These are phyloP conservation scores for Chrysoporthe deuterocubensis DNA, from an alignment of 2,329 filamentous ascomycete genomes.

Conservation along the genomic window DNA sequence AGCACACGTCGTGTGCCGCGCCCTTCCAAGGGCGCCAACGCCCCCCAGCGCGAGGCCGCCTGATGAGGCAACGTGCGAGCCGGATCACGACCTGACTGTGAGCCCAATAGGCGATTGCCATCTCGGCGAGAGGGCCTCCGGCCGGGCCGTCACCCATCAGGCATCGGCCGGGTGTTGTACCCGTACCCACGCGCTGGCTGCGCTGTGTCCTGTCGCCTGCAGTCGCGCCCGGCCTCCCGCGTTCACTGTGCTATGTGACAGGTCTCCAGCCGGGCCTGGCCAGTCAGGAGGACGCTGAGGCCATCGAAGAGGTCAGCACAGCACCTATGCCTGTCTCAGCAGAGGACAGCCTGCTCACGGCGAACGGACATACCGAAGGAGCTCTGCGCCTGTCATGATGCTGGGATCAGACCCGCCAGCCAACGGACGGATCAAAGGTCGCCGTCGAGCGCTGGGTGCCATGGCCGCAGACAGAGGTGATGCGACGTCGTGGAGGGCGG, in stretches of 20 bases:
- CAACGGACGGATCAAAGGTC: neutral
- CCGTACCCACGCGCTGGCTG: neutral
- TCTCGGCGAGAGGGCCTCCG: neutral
- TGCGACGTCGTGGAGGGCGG: neutral
- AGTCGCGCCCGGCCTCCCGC: neutral
- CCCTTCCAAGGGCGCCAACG: neutral
- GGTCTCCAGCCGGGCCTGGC: neutral
- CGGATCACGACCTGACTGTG: neutral
- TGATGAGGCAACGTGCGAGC: neutral
- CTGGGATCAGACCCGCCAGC: neutral
- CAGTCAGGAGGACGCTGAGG: neutral
- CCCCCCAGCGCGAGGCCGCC: neutral
- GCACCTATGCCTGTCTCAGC: neutral
- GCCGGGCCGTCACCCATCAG: neutral
- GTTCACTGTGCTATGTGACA: too few relatives aligned
- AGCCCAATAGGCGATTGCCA: neutral
- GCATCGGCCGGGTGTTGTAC: constrained; percentile 4
- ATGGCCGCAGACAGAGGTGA: neutral
- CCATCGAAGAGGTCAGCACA: neutral
- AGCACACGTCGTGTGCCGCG: neutral
- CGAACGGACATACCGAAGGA: constrained; percentile 4
- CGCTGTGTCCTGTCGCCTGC: neutral
- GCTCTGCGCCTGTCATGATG: neutral
- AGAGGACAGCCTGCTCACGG: neutral
- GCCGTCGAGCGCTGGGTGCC: neutral